phyloP scores from a whole-genome alignment of 2,329 filamentous ascomycete species.

The Penicillium sp. region DNA sequence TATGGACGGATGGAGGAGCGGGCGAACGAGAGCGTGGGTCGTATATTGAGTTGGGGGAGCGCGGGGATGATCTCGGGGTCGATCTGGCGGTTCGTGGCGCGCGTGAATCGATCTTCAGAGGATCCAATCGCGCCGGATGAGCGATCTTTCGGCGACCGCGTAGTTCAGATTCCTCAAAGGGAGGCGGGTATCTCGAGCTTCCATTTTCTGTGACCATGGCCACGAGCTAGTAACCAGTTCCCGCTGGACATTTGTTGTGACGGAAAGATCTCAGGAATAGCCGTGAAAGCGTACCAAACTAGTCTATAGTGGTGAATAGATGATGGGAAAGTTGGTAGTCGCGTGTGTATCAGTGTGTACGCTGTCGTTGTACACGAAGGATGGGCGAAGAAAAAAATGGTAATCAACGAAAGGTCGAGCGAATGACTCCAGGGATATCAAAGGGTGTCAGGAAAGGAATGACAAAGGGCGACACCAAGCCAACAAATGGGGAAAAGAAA shows the following conservation, averaged over 20 bases:
- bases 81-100: constrained; percentile 19
- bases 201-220: constrained; percentile 48
- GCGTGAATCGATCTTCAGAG: constrained; percentile 30
- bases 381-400: not conserved
- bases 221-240: constrained; percentile 38
- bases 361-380: not conserved
- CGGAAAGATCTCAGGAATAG: not conserved
- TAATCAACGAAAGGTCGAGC: constrained; percentile 1
- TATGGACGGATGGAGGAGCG: constrained; percentile 12
- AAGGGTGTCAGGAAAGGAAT: not conserved
- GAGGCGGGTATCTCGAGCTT: constrained; percentile 35
- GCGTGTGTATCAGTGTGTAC: not conserved
- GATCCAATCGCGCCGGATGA: constrained; percentile 31
- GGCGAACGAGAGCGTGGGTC: constrained; percentile 24
- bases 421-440: not conserved
- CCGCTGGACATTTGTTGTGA: constrained; percentile 42
- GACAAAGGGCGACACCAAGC: not conserved
- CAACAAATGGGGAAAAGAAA: not conserved
- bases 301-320: not conserved
- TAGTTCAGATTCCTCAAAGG: constrained; percentile 32
- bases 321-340: not conserved
- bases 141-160: constrained; percentile 31
- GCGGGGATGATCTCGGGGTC: constrained; percentile 18
- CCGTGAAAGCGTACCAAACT: not conserved
- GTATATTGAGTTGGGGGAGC: constrained; percentile 17